Conservation (phyloP, 2,329 filamentous ascomycete genomes). For the Neopestalotiopsis sp. region DNA sequence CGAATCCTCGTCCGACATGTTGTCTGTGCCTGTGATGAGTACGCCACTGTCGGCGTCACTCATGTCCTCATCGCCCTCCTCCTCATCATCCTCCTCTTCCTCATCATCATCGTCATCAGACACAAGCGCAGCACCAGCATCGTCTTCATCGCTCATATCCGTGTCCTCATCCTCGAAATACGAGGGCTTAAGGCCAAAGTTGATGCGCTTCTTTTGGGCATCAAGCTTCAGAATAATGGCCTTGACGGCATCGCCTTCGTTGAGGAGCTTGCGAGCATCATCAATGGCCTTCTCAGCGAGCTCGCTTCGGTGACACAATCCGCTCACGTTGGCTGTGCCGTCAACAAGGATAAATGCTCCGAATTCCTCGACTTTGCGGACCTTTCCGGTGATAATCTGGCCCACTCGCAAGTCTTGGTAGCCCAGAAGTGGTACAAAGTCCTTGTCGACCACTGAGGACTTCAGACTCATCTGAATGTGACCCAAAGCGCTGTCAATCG, state of each 20-base stretch:
- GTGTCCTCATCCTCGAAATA: slow-evolving; percentile 74
- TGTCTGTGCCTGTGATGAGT: slow-evolving; percentile 51
- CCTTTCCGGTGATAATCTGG: slow-evolving; percentile 84
- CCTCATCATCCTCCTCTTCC: slow-evolving; percentile 44
- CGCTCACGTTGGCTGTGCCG: slow-evolving; percentile 85
- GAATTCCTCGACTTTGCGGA: slow-evolving; percentile 93
- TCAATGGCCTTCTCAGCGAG: slow-evolving; percentile 85
- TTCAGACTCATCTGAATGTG: slow-evolving; percentile 89
- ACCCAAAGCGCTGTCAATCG: slow-evolving; percentile 70
- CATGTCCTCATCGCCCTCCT: slow-evolving; percentile 52
- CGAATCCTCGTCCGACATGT: slow-evolving; percentile 44
- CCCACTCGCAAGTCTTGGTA: slow-evolving; percentile 80
- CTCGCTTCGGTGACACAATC: slow-evolving; percentile 89
- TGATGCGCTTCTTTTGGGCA: slow-evolving; percentile 76
- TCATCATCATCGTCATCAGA: slow-evolving; percentile 33
- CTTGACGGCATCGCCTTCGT: slow-evolving; percentile 91
- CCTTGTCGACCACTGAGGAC: slow-evolving; percentile 78
- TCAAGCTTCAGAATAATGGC: slow-evolving; percentile 86
- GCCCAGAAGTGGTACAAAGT: slow-evolving; percentile 75
- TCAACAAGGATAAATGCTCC: slow-evolving; percentile 94
- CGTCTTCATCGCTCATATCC: slow-evolving; percentile 53
- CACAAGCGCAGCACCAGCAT: slow-evolving; percentile 34
- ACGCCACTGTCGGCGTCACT: slow-evolving; percentile 51
- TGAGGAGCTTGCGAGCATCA: slow-evolving; percentile 89
- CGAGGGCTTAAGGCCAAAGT: slow-evolving; percentile 90